A percentile compares a stretch with the other conserved stretches of the same genome.
phyloP scores from a whole-genome alignment of 371 early-diverging fungal species.

The Saksenaea oblongispora region DNA sequence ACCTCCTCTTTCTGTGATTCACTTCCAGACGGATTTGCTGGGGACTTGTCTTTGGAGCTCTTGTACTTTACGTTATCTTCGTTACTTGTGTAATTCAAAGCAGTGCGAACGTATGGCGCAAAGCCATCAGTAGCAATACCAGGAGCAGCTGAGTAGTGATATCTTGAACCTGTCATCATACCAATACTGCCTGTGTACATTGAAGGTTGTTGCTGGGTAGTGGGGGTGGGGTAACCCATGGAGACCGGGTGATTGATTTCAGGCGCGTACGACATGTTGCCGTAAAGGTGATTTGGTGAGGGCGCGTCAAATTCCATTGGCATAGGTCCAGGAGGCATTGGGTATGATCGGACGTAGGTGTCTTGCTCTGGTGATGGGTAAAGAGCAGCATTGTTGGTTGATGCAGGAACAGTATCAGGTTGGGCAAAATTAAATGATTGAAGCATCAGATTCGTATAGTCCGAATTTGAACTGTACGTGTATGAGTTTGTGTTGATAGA shows the following conservation, averaged over 20 bases:
- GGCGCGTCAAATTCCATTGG: not conserved
- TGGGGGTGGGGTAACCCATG: not conserved
- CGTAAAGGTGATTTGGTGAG: not conserved
- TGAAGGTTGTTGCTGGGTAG: not conserved
- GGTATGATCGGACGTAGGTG: slow-evolving; percentile 23
- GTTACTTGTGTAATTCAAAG: slow-evolving; percentile 38
- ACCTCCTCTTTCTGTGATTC: slow-evolving; percentile 19
- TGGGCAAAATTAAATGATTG: slow-evolving; percentile 12
- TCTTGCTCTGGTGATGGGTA: slow-evolving; percentile 17
- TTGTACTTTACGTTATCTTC: slow-evolving; percentile 11
- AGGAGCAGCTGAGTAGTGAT: slow-evolving; percentile 36
- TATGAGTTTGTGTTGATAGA: not conserved
- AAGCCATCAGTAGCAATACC: slow-evolving; percentile 25
- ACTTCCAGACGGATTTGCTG: slow-evolving; percentile 12
- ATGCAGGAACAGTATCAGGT: slow-evolving; percentile 2
- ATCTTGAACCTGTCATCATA: slow-evolving; percentile 29
- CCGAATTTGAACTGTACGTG: not conserved
- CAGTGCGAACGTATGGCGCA: slow-evolving; percentile 32
- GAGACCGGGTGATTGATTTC: not conserved
- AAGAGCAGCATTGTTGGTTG: not conserved
- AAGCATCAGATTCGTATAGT: slow-evolving; percentile 13
- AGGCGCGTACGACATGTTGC: not conserved
- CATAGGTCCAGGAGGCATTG: not conserved
- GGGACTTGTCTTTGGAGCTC: not conserved
- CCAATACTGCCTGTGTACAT: not conserved